phyloP scores from a whole-genome alignment of 202 grass and related monocot genomes.

The Schoenoplectus triqueter region DNA sequence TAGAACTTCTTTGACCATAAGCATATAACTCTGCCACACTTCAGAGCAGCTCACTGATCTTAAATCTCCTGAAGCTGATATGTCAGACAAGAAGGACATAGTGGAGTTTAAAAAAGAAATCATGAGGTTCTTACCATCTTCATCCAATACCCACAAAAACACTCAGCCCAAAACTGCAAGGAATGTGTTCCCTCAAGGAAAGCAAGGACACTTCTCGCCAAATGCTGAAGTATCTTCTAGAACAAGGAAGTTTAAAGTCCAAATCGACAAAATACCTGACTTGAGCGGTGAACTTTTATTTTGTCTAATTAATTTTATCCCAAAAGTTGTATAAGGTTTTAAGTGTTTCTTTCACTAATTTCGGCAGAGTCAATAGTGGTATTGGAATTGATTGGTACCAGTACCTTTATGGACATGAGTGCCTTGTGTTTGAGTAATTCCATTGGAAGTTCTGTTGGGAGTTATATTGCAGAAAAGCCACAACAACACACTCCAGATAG shows the following conservation, averaged over 20 bases:
- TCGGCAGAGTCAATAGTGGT: neutral
- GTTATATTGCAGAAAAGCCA: neutral
- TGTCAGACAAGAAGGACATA: conserved; percentile 6
- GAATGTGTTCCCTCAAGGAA: neutral
- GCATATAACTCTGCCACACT: neutral
- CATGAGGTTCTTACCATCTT: neutral
- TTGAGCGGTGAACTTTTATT: conserved; percentile 8
- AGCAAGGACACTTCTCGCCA: neutral
- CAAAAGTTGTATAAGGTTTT: neutral
- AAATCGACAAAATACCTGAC: conserved; percentile 4
- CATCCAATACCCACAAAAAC: neutral
- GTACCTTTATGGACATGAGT: neutral
- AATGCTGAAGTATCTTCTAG: conserved; percentile 20
- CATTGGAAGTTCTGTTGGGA: neutral
- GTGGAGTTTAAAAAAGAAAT: conserved; percentile 10
- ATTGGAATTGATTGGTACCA: conserved; percentile 2
- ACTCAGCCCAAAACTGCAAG: neutral
- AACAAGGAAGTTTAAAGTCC: conserved; percentile 23
- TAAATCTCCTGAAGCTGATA: conserved; percentile 19
- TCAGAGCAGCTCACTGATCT: neutral
- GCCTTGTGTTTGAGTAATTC: neutral
- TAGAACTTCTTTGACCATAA: neutral
- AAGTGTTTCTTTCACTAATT: neutral
- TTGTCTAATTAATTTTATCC: conserved; percentile 5
- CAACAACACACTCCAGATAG: neutral